These are phyloP conservation scores for Dovyalis caffra DNA, from an alignment of 345 rosid species.

Conservation along the genomic window DNA sequence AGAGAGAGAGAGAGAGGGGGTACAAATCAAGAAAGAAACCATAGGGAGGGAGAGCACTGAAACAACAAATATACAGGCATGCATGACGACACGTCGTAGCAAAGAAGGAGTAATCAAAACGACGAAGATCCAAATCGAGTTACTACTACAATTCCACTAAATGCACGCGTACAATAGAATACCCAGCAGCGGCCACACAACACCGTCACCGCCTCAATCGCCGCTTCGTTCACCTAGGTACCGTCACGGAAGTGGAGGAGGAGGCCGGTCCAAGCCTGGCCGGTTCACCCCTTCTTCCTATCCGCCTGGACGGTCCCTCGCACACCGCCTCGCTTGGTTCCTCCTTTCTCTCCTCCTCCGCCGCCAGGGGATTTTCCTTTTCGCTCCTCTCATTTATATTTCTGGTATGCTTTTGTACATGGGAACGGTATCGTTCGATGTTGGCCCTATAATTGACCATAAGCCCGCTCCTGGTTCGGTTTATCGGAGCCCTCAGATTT, in stretches of 20 bases:
- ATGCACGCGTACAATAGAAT: slow-evolving; percentile 81
- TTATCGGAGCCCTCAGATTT: slow-evolving; percentile 88
- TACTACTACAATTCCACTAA: slow-evolving; percentile 23
- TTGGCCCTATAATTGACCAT: slow-evolving; percentile 56
- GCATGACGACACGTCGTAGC: slow-evolving; percentile 1
- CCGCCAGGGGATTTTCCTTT: slow-evolving; percentile 84
- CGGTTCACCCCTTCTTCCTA: slow-evolving; percentile 39
- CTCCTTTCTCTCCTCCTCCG: slow-evolving; percentile 86
- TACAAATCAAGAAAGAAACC: not conserved
- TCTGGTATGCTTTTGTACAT: slow-evolving; percentile 92
- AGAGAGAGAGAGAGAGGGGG: not conserved
- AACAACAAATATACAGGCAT: not conserved
- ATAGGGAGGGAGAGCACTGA: not conserved
- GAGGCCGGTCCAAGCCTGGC: slow-evolving; percentile 52
- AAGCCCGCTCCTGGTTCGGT: slow-evolving; percentile 82
- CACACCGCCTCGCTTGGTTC: slow-evolving; percentile 85
- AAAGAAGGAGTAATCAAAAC: not conserved
- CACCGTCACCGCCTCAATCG: slow-evolving; percentile 97
- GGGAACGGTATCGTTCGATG: slow-evolving; percentile 92
- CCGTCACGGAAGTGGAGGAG: slow-evolving; percentile 43
- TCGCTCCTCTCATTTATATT: slow-evolving; percentile 91
- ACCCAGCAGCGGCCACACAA: slow-evolving; percentile 87
- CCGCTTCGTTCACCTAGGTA: slow-evolving; percentile 88
- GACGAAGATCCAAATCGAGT: not conserved
- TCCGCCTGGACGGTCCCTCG: slow-evolving; percentile 42